Base-by-base conservation (phyloP, 2,329 filamentous ascomycete genomes). In the Neofusicoccum laricinum region DNA sequence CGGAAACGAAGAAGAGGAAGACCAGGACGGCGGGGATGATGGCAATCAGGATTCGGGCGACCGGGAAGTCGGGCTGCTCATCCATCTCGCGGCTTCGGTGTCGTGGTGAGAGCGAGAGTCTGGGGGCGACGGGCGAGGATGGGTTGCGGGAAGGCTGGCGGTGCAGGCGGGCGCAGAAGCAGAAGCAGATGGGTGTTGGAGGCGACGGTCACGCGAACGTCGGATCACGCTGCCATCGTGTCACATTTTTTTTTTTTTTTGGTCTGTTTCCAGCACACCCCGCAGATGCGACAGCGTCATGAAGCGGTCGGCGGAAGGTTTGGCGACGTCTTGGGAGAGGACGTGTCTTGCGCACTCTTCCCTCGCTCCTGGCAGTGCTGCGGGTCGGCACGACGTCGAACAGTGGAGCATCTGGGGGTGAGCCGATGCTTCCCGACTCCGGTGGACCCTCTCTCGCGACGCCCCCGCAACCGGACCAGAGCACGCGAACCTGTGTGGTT, bases 1-100 rank as follows among this genome's bases (percentile, higher is more conserved):
- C 51, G 14, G 51, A 57, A 21, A 57, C 34, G 51, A 57, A 57
- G 51, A 57, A 57, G 38, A 57, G 51, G 36, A 57, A 57, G 17
- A 57, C 51, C 51, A 57, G 38, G 19, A 38, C 51, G 1, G 51
- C 51, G 38, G 51, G 51, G 19, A 57, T 34, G 38, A 57, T 12
- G 51, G 51, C 51, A 2, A 57, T 21, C 36, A 57, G 21, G 3
- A 57, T 21, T 30, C 51, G 51, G 4, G 38, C 38, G 19, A 43
- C 36, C 2, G 51, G 51, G 21, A 25, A 19, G 12, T 21, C 25
- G 21, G 46, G 46, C 17, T 45, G 46, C 17, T 45, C 41, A 15
- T 19, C 41, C 17, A n/a, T 45, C 15, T 17, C n/a, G 41, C 41
- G 12, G 14, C 41, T 43, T 7, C 3, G 15, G 15, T 45, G 12